Evolutionary conservation across 257 asterid genomes (phyloP), one percentile per base, ranked within the genome.

Genomic region (Nicotiana benthamiana): DNA sequence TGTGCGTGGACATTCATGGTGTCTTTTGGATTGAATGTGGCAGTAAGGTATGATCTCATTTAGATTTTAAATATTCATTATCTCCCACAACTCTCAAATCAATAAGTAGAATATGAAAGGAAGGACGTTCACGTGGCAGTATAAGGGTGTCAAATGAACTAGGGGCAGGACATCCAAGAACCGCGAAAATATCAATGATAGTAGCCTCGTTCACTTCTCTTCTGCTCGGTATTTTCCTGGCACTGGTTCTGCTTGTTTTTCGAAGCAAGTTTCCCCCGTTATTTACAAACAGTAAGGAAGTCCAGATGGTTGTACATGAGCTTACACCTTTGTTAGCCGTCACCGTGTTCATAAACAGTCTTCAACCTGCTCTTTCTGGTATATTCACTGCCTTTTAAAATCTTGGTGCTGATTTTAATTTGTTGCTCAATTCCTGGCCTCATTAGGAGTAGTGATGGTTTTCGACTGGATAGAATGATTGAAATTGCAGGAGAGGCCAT

Each of bases 81-180:
- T 40, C 10, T 8, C 46, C 9, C 46, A 7, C 46, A 40, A 40
- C 46, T 40, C 46, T 40, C 9, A 40, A 8, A 40, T 40, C 46
- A 40, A 1, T 40, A 40, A 40, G 46, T 8, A 40, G 11, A 40
- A 40, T 40, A 40, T 40, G 46, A 40, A 40, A 40, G 46, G 6
- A 40, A 40, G 46, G 46, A 40, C 46, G 9, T 40, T 40, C 46
- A 40, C 8, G 11, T 5, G 18, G 87, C 91, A 90, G 91, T 32
- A 90, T 90, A 48, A 84, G 94, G 80, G 90, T 88, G 66, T 86
- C 93, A 10, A 88, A 90, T 48, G 94, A 87, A 34, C 81, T 90
- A 22, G 92, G 94, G 4, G 85, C 86, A 2, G 74, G 77, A 2
- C 86, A 75, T 18, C 94, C 94, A 2, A 65, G 82, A 83, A 82